Conservation (phyloP, 305 asterid genomes). For the Solanum chacoense region DNA sequence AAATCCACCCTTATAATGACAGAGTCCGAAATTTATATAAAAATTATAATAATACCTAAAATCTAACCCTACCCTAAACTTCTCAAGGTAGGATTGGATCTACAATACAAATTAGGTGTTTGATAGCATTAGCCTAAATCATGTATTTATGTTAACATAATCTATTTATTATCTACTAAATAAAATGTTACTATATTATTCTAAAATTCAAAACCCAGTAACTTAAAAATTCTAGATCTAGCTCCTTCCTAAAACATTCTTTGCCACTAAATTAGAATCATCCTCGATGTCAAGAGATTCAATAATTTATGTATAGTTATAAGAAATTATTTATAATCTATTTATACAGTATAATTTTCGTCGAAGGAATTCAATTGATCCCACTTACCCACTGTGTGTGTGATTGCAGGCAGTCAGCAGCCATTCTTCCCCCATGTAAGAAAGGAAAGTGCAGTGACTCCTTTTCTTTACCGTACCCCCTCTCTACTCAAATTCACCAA, state of each 20-base stretch:
- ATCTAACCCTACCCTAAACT: background rate
- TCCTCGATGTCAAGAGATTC: background rate
- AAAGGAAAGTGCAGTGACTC: background rate
- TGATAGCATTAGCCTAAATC: background rate
- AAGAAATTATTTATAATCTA: background rate
- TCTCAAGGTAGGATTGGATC: background rate
- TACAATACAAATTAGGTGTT: background rate
- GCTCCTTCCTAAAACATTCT: background rate
- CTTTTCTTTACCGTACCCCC: background rate
- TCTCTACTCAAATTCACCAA: background rate
- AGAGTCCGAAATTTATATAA: background rate
- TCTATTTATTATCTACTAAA: background rate
- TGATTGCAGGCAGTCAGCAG: background rate
- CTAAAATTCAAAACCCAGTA: background rate
- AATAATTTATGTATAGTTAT: background rate
- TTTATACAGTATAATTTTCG: background rate
- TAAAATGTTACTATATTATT: background rate
- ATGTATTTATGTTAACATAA: background rate
- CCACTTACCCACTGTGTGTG: background rate
- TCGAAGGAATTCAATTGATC: background rate
- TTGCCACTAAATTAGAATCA: background rate
- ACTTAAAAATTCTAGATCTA: background rate
- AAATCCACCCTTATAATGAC: background rate
- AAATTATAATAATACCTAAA: background rate
- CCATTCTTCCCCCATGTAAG: background rate